A percentile compares a stretch with the other conserved stretches of the same genome.
phyloP scores from a whole-genome alignment of 768 basidiomycete species.

The Tylopilus sp. region DNA sequence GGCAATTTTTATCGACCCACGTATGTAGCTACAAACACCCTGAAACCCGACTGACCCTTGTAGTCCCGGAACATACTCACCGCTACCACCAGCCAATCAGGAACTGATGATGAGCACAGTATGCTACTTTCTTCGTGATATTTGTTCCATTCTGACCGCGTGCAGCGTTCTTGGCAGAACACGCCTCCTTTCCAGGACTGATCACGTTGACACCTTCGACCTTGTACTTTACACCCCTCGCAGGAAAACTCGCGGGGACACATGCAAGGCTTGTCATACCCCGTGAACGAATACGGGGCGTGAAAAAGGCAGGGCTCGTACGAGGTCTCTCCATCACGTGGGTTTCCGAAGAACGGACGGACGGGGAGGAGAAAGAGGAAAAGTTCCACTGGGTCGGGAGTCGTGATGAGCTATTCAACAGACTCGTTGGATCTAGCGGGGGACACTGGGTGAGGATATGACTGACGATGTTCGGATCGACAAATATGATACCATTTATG shows the following conservation, averaged over 20 bases:
- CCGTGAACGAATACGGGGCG: constrained; percentile 45
- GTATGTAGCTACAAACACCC: constrained; percentile 31
- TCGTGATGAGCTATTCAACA: constrained; percentile 64
- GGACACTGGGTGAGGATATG: constrained; percentile 48
- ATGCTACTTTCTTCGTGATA: constrained; percentile 7
- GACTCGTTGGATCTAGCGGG: constrained; percentile 49
- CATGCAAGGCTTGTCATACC: constrained; percentile 45
- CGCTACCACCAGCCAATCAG: not conserved
- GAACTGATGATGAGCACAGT: constrained; percentile 34
- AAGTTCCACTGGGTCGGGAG: constrained; percentile 57
- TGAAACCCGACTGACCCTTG: not conserved
- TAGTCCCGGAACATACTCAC: constrained; percentile 10
- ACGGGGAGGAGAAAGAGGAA: constrained; percentile 43
- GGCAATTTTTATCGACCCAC: constrained; percentile 34
- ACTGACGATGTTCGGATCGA: constrained; percentile 27
- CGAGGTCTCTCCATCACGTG: constrained; percentile 52
- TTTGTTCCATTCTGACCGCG: not conserved
- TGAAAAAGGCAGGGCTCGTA: constrained; percentile 54
- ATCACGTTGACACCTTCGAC: constrained; percentile 51
- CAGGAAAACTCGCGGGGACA: constrained; percentile 44
- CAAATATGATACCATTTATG: constrained; percentile 10
- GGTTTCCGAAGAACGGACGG: constrained; percentile 26
- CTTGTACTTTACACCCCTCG: constrained; percentile 55
- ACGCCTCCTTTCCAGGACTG: constrained; percentile 51
- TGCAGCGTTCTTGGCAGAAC: constrained; percentile 60